Conservation (phyloP, 768 basidiomycete genomes). For the Exidia glandulosa region DNA sequence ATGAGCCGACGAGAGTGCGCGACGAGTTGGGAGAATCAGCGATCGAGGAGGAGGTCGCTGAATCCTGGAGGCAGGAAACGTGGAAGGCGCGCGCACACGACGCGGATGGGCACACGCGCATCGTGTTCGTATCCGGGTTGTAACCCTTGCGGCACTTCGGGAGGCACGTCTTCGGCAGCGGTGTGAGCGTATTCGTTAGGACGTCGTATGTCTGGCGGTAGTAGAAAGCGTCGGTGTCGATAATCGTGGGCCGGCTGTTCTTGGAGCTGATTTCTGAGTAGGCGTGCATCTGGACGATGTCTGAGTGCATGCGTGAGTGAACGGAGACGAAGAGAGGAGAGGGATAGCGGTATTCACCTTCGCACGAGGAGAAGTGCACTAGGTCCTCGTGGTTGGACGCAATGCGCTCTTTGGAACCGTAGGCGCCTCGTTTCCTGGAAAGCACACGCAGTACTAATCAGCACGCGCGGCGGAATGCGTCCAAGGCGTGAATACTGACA, state of each 20-base stretch:
- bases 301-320: neutral
- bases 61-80: neutral
- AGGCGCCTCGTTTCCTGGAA: neutral
- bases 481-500: neutral
- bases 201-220: neutral
- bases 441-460: no score
- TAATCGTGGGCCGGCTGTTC: neutral
- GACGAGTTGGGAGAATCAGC: no score
- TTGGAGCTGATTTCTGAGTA: neutral
- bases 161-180: neutral
- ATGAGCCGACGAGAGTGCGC: no score
- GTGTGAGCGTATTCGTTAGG: neutral
- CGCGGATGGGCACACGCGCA: neutral
- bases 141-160: neutral
- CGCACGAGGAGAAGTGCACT: neutral
- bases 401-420: neutral
- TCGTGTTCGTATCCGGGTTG: neutral
- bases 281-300: neutral
- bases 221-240: neutral
- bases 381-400: neutral
- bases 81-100: neutral
- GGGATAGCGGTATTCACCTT: neutral
- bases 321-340: neutral
- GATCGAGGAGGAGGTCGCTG: neutral
- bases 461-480: no score